phyloP scores from a whole-genome alignment of 2,329 filamentous ascomycete species.

The Diaporthe nobilis region DNA sequence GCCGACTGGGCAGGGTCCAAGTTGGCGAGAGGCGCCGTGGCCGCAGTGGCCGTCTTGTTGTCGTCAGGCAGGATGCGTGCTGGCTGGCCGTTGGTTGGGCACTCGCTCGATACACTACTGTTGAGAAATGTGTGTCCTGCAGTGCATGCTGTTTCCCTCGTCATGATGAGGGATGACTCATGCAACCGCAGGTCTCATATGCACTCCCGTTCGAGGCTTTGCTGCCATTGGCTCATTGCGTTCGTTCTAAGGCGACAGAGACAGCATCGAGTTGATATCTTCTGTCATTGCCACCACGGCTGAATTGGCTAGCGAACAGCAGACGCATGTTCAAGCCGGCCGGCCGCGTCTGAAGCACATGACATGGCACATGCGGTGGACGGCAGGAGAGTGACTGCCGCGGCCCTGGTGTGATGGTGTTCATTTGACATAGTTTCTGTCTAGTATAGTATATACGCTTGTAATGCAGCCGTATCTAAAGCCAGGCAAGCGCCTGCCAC shows the following conservation, averaged over 20 bases:
- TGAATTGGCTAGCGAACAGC: not conserved
- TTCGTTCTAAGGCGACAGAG: not conserved
- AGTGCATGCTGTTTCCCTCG: not conserved
- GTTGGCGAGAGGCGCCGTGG: not conserved
- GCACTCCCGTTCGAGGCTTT: not conserved
- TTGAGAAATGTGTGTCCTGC: not conserved
- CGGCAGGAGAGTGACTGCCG: not conserved
- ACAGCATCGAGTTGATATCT: not conserved
- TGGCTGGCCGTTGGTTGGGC: conserved; percentile 1
- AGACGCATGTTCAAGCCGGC: not conserved
- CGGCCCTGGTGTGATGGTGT: not conserved
- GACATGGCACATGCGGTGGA: not conserved
- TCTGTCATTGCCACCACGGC: not conserved
- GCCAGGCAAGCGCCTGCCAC: conserved; percentile 17
- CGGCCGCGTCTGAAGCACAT: not conserved
- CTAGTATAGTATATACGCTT: conserved; percentile 20
- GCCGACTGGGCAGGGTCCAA: not conserved
- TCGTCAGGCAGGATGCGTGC: not conserved
- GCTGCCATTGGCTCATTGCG: not conserved
- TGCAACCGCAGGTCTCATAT: not conserved
- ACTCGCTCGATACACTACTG: not conserved
- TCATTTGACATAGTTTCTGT: not conserved
- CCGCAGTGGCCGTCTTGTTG: not conserved
- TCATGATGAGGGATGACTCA: conserved; percentile 23
- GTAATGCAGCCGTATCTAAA: not conserved